Conservation (phyloP, 352 stramenopile genomes). For the Globisporangium lucens region DNA sequence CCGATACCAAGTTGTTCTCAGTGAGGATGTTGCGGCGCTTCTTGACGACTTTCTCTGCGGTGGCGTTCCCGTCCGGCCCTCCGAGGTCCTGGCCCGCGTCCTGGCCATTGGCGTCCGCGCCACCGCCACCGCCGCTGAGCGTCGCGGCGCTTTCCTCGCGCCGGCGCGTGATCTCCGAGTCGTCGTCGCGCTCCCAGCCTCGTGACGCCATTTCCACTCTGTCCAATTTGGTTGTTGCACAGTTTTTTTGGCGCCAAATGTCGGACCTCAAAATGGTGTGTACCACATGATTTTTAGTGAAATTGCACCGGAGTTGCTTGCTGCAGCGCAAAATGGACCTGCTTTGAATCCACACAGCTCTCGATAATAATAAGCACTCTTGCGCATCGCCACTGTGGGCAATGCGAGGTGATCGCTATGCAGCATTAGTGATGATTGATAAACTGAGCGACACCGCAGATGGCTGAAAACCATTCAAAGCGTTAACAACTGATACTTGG, state of each 20-base stretch:
- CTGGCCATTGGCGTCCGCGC: constrained; percentile 10
- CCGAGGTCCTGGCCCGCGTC: constrained; percentile 9
- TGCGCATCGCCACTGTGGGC: too few relatives aligned
- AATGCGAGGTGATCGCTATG: too few relatives aligned
- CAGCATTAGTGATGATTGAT: too few relatives aligned
- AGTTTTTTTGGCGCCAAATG: constrained; percentile 6
- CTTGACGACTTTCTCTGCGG: constrained; percentile 23
- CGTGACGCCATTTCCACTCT: constrained; percentile 33
- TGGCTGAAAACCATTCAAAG: too few relatives aligned
- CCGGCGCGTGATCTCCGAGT: constrained; percentile 27
- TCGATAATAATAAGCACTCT: too few relatives aligned
- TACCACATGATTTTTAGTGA: background rate
- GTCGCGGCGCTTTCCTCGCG: constrained; percentile 16
- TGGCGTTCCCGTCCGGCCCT: background rate
- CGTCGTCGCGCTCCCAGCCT: constrained; percentile 58
- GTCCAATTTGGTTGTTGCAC: background rate
- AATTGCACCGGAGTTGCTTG: background rate
- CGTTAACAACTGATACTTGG: background rate
- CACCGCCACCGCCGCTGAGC: constrained; percentile 4
- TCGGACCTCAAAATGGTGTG: background rate
- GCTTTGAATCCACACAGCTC: too few relatives aligned
- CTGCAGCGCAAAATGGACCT: too few relatives aligned
- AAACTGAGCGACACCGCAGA: too few relatives aligned
- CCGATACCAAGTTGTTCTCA: constrained; percentile 64
- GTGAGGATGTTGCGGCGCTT: constrained; percentile 53